phyloP scores from a whole-genome alignment of 805 yeast genomes.

The Torulaspora maleeae region DNA sequence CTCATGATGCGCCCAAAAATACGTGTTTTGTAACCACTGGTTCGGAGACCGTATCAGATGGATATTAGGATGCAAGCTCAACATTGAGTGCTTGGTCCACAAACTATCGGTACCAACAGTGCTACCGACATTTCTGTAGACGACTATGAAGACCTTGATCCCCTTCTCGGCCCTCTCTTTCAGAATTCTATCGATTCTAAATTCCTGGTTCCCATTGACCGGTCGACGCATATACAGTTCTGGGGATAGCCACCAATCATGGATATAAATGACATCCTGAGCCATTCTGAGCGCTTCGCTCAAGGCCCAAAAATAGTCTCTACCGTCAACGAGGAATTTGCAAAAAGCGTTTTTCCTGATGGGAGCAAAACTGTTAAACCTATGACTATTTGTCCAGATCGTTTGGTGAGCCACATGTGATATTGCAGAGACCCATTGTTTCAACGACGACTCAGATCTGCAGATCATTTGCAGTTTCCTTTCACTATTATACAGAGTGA shows the following conservation, averaged over 20 bases:
- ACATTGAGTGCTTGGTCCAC: constrained; percentile 89
- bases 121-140: constrained; percentile 89
- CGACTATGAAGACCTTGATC: constrained; percentile 84
- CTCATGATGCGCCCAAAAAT: constrained; percentile 99
- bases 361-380: constrained; percentile 93
- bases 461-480: constrained; percentile 71
- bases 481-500: constrained; percentile 65
- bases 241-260: constrained; percentile 98
- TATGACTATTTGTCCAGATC: constrained; percentile 64
- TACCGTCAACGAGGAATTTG: constrained; percentile 94
- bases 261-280: constrained; percentile 85
- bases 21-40: constrained; percentile 86
- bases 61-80: constrained; percentile 79
- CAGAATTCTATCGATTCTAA: constrained; percentile 83
- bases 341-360: constrained; percentile 79
- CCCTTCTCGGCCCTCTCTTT: constrained; percentile 92
- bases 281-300: constrained; percentile 92
- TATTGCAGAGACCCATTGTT: constrained; percentile 72
- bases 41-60: constrained; percentile 93
- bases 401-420: constrained; percentile 62
- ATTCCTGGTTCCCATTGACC: constrained; percentile 89
- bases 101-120: constrained; percentile 91
- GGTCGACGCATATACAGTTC: constrained; percentile 91
- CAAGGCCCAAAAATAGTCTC: constrained; percentile 96
- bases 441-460: constrained; percentile 57